These are phyloP conservation scores for Coemansia sp. DNA, from an alignment of 192 early-diverging fungal species.

Conservation along the genomic window DNA sequence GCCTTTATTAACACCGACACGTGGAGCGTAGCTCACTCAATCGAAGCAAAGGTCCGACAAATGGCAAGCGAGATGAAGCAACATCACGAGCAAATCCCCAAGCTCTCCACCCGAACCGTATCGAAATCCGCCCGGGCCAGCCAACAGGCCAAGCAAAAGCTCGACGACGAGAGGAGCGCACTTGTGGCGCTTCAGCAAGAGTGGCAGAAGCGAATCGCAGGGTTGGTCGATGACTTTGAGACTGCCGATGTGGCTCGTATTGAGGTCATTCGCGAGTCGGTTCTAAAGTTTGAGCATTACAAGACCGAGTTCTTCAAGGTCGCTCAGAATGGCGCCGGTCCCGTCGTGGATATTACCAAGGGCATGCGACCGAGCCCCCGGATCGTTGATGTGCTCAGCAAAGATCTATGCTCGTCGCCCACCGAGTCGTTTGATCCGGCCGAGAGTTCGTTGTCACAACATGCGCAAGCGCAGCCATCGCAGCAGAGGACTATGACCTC, in stretches of 20 bases:
- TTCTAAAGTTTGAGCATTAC: slow-evolving; percentile 52
- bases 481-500: background rate
- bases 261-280: slow-evolving; percentile 38
- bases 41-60: slow-evolving; percentile 19
- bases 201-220: slow-evolving; percentile 44
- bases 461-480: background rate
- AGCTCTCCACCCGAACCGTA: slow-evolving; percentile 40
- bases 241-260: slow-evolving; percentile 44
- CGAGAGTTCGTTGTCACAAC: background rate
- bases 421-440: background rate
- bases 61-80: slow-evolving; percentile 41
- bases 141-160: slow-evolving; percentile 38
- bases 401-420: background rate
- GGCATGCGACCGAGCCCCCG: slow-evolving; percentile 9
- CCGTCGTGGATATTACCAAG: slow-evolving; percentile 21
- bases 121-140: slow-evolving; percentile 42
- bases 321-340: slow-evolving; percentile 9
- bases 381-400: slow-evolving; percentile 28
- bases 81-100: slow-evolving; percentile 49
- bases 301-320: slow-evolving; percentile 42
- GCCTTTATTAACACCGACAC: slow-evolving; percentile 27
- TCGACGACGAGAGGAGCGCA: slow-evolving; percentile 37
- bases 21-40: slow-evolving; percentile 29
- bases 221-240: slow-evolving; percentile 48
- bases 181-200: slow-evolving; percentile 40